Evolutionary conservation across 2,329 filamentous ascomycete species (phyloP).

Genomic region (Verticillium nubilum): DNA sequence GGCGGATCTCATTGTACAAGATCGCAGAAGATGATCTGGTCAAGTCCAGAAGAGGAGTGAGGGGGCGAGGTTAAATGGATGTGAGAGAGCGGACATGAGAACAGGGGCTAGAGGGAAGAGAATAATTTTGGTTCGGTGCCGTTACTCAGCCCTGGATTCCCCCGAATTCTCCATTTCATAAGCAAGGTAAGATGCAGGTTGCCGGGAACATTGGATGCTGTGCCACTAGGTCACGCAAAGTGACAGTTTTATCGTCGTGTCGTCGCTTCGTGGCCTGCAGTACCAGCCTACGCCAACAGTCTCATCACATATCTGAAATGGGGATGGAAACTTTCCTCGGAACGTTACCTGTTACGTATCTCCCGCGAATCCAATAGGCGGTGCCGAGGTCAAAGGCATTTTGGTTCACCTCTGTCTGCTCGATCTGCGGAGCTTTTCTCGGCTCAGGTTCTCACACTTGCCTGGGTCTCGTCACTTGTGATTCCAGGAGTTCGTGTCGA

Average conservation of each 20-base stretch:
- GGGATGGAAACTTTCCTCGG: background rate
- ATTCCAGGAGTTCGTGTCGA: background rate
- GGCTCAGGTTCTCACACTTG: background rate
- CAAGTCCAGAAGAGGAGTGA: background rate
- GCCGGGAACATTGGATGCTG: background rate
- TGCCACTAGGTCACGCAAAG: background rate
- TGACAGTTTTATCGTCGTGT: background rate
- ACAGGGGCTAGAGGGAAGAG: background rate
- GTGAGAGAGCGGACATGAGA: background rate
- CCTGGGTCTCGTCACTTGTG: background rate
- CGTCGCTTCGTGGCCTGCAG: background rate
- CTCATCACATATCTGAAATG: background rate
- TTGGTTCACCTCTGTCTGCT: background rate
- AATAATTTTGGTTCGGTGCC: background rate
- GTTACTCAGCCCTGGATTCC: background rate
- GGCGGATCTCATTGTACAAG: background rate
- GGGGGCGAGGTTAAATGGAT: background rate
- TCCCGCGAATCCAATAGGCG: background rate
- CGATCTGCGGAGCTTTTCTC: background rate
- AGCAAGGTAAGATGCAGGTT: background rate
- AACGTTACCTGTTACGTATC: background rate
- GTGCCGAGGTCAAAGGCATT: background rate
- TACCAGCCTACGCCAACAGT: background rate
- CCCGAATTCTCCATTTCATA: background rate
- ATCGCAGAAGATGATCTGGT: background rate